Conservation (phyloP, 768 basidiomycete genomes). For the Rhodotorula sphaerocarpa region DNA sequence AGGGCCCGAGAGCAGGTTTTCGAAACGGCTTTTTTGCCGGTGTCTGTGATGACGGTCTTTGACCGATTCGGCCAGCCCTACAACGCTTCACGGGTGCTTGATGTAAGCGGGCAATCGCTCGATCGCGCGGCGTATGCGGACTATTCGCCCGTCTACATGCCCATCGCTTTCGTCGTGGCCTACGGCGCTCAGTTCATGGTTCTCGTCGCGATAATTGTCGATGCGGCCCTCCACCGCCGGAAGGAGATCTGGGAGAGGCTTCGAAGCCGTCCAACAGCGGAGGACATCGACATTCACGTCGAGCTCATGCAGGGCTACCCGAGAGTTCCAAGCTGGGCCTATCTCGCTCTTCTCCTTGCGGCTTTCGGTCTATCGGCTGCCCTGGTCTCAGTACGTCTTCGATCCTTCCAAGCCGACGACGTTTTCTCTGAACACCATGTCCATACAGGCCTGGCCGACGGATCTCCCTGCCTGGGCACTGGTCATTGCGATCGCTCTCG, state of each 20-base stretch:
- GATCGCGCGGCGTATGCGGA: slow-evolving; percentile 64
- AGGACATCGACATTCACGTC: slow-evolving; percentile 87
- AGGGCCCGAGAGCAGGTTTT: slow-evolving; percentile 17
- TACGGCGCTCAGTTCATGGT: slow-evolving; percentile 81
- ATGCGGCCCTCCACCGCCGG: slow-evolving; percentile 83
- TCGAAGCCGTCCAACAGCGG: slow-evolving; percentile 62
- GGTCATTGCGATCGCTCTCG: slow-evolving; percentile 59
- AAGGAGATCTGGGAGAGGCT: slow-evolving; percentile 62
- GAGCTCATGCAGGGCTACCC: slow-evolving; percentile 90
- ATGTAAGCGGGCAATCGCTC: slow-evolving; percentile 54
- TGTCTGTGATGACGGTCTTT: slow-evolving; percentile 66
- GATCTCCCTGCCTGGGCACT: slow-evolving; percentile 80
- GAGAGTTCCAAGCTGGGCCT: slow-evolving; percentile 83
- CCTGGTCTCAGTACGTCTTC: slow-evolving; percentile 49
- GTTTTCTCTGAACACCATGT: too few relatives aligned
- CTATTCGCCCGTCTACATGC: slow-evolving; percentile 86
- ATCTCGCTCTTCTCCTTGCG: slow-evolving; percentile 54
- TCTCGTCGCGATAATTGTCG: slow-evolving; percentile 74
- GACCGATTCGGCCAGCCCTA: slow-evolving; percentile 76
- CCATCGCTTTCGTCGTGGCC: slow-evolving; percentile 77
- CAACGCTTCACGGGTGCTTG: slow-evolving; percentile 67
- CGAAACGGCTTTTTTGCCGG: slow-evolving; percentile 74
- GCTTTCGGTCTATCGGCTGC: slow-evolving; percentile 67
- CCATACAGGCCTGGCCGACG: slow-evolving; percentile 69
- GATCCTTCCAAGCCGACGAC: too few relatives aligned